Conservation (phyloP, 208 protist species). For the Wallacemonas rigidus region DNA sequence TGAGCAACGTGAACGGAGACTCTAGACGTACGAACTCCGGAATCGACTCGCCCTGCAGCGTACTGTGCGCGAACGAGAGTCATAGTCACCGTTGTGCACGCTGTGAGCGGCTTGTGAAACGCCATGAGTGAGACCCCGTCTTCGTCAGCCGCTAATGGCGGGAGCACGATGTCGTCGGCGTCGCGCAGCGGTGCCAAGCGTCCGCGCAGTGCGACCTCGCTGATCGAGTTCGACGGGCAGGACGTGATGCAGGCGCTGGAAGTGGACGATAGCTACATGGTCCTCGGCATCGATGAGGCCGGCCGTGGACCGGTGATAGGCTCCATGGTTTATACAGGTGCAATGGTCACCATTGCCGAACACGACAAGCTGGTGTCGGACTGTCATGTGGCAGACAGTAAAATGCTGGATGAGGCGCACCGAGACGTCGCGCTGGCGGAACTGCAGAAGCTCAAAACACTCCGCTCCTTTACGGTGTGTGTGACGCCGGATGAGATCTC, state of each 20-base stretch:
- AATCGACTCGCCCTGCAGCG: no score
- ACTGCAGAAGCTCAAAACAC: conserved; percentile 62
- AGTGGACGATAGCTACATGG: conserved; percentile 57
- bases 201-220: conserved; percentile 26
- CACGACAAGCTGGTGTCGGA: conserved; percentile 69
- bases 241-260: conserved; percentile 60
- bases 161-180: conserved; percentile 23
- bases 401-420: conserved; percentile 63
- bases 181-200: conserved; percentile 59
- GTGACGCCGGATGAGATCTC: conserved; percentile 77
- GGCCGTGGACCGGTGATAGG: conserved; percentile 94
- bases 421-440: conserved; percentile 53
- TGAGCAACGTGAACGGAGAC: no score
- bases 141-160: conserved; percentile 23
- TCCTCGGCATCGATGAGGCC: conserved; percentile 96
- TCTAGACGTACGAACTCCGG: no score
- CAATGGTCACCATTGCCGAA: conserved; percentile 69
- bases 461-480: conserved; percentile 65
- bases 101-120: not conserved
- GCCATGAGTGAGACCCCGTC: conserved; percentile 32
- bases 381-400: conserved; percentile 91
- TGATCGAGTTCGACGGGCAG: conserved; percentile 63
- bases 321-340: conserved; percentile 94
- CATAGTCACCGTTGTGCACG: no score
- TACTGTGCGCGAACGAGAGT: no score